These are phyloP conservation scores for Hanseniaspora lindneri DNA, from an alignment of 805 yeast genomes.

Conservation along the genomic window DNA sequence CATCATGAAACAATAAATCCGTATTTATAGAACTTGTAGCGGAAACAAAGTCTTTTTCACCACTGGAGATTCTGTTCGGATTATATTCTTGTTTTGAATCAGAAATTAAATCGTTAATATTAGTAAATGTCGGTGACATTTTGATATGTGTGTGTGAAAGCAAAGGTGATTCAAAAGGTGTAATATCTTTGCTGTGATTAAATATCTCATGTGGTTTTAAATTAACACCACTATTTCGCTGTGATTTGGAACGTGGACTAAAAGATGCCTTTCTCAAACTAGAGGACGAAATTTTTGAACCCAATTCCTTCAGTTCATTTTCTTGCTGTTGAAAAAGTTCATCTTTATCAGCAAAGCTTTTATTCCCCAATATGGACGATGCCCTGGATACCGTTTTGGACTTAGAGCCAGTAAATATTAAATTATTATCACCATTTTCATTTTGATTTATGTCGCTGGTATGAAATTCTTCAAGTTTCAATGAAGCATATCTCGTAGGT, in stretches of 20 bases:
- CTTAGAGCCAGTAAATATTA: too few species aligned
- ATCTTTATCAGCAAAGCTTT: conserved; percentile 14
- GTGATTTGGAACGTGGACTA: background rate
- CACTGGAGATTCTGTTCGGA: background rate
- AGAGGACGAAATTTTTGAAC: conserved; percentile 1
- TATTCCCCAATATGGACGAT: background rate
- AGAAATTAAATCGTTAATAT: background rate
- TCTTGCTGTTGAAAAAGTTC: conserved; percentile 12
- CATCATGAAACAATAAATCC: conserved; percentile 7
- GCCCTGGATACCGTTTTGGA: too few species aligned
- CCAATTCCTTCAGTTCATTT: conserved; percentile 5
- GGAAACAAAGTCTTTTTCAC: background rate
- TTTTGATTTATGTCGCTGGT: background rate
- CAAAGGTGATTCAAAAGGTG: background rate
- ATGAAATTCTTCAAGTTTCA: too few species aligned
- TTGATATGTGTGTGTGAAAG: background rate
- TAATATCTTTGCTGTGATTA: background rate
- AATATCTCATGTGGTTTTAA: background rate
- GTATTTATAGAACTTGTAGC: conserved; percentile 5
- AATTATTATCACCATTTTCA: background rate
- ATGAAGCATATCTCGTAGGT: too few species aligned
- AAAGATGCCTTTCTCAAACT: background rate
- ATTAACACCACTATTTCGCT: background rate
- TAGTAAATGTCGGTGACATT: conserved; percentile 6
- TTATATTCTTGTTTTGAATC: background rate